Evolutionary conservation across 31 red algal genomes (phyloP), one percentile per base, ranked within the genome.

Genomic region (Bonnemaisonia californica): DNA sequence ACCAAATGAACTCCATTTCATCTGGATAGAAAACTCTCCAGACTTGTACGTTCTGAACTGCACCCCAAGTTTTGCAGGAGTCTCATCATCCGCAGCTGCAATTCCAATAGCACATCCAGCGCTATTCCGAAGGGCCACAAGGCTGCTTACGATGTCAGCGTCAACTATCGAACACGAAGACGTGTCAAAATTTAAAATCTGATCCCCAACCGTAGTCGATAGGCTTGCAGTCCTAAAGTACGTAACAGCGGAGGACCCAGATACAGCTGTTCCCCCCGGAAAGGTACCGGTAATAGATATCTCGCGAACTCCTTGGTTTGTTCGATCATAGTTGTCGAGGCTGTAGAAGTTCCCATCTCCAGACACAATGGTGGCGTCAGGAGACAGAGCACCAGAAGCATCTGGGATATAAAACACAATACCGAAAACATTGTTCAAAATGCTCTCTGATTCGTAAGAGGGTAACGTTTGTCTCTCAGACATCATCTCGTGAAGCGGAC

Each of bases 1-100:
- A 22, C 81, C 70, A 13, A 84, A 47, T 2, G 81, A 48, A 54
- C 62, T 71, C 81, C 70, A 84, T 37, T 47, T 75, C 70, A 84
- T 32, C 28, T 63, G 60, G 30, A 84, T 54, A 9, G 70, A 61
- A 21, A 84, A 75, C 56, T 75, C 71, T 31, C 69, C 81, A 18
- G 81, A 84, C 59, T 84, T 84, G 41, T 55, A 84, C 18, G 81
- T 55, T 31, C 81, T 70, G 31, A 84, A 76, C 30, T 76, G 81
- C 32, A 71, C 40, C 54, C 70, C 70, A 37, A 84, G 34, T 41
- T 39, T 84, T 16, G 80, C 54, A 55, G 19, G 60, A 33, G 12
- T 71, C 35, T 54, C 41, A 54, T 74, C 70, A 39, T 57, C 34
- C 24, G 51, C 24, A 27, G 58, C 69, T 31, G 81, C 81, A 62